These are phyloP conservation scores for Chloris gayana DNA, from an alignment of 176 grass and related monocot species.

Conservation along the genomic window DNA sequence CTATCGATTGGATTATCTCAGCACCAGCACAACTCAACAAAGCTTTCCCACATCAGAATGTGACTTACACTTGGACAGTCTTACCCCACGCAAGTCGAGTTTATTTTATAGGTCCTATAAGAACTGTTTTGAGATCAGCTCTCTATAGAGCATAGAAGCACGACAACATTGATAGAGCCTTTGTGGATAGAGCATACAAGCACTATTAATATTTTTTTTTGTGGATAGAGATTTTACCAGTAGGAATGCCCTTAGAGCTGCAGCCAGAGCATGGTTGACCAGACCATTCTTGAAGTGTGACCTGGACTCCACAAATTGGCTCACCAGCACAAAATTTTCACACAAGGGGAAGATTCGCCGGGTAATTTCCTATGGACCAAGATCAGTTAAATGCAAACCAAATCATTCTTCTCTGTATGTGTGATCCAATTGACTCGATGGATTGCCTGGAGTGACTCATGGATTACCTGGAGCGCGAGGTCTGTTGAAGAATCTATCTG, in stretches of 20 bases:
- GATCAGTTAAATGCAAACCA: slow-evolving; percentile 32
- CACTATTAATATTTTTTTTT: background rate
- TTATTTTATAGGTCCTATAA: too few species aligned
- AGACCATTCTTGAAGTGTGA: slow-evolving; percentile 85
- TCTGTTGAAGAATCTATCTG: slow-evolving; percentile 88
- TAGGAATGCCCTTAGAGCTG: slow-evolving; percentile 87
- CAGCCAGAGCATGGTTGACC: slow-evolving; percentile 92
- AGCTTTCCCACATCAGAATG: slow-evolving; percentile 15
- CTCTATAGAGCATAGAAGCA: background rate
- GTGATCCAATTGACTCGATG: slow-evolving; percentile 1
- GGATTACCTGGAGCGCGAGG: slow-evolving; percentile 80
- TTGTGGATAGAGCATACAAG: background rate
- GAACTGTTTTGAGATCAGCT: background rate
- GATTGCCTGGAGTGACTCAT: too few species aligned
- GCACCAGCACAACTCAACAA: background rate
- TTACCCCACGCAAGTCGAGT: background rate
- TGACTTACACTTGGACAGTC: slow-evolving; percentile 10
- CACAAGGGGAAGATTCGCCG: slow-evolving; percentile 85
- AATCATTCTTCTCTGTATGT: background rate
- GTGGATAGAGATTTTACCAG: slow-evolving; percentile 53
- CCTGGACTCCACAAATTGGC: slow-evolving; percentile 87
- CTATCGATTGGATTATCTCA: slow-evolving; percentile 15
- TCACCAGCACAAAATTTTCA: slow-evolving; percentile 83
- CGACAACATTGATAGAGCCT: too few species aligned
- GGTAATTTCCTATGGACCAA: slow-evolving; percentile 73